Evolutionary conservation across 352 stramenopile species (phyloP).

Genomic region (Globisporangium viniferum): DNA sequence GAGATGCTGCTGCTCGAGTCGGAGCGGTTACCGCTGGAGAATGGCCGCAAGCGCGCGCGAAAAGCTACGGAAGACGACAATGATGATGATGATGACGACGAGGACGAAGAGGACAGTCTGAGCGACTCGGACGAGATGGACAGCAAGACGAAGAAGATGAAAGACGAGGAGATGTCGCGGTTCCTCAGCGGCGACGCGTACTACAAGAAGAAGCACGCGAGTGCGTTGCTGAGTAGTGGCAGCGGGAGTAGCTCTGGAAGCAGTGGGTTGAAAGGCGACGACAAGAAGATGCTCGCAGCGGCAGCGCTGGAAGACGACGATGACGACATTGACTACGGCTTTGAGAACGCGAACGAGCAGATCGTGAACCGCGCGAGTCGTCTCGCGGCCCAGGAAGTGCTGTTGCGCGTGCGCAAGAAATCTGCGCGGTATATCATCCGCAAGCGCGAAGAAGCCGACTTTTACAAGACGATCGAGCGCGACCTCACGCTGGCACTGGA

Average conservation of each 20-base stretch:
- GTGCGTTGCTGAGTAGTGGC: conserved; percentile 29
- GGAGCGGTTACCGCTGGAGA: conserved; percentile 55
- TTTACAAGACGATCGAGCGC: conserved; percentile 86
- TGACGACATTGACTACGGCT: conserved; percentile 81
- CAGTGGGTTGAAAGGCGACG: conserved; percentile 16
- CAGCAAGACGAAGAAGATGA: conserved; percentile 47
- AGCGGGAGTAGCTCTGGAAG: conserved; percentile 9
- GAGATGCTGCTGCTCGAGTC: conserved; percentile 90
- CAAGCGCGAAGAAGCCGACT: conserved; percentile 67
- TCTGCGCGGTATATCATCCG: conserved; percentile 74
- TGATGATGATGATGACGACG: conserved; percentile 21
- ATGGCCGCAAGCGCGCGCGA: conserved; percentile 28
- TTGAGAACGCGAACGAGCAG: conserved; percentile 79
- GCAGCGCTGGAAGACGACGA: conserved; percentile 35
- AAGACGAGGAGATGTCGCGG: conserved; percentile 78
- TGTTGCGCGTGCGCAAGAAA: conserved; percentile 68
- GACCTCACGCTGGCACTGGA: conserved; percentile 77
- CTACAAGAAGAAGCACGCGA: conserved; percentile 61
- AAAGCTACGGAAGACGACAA: conserved; percentile 19
- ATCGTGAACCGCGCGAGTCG: conserved; percentile 78
- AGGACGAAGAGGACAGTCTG: conserved; percentile 30
- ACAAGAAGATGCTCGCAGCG: conserved; percentile 11
- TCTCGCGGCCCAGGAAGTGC: conserved; percentile 63
- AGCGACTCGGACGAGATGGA: conserved; percentile 32
- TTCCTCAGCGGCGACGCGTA: conserved; percentile 60